Base-by-base conservation (phyloP, 2,329 filamentous ascomycete genomes). In the Xenosphaeropsis pyriputrescens region DNA sequence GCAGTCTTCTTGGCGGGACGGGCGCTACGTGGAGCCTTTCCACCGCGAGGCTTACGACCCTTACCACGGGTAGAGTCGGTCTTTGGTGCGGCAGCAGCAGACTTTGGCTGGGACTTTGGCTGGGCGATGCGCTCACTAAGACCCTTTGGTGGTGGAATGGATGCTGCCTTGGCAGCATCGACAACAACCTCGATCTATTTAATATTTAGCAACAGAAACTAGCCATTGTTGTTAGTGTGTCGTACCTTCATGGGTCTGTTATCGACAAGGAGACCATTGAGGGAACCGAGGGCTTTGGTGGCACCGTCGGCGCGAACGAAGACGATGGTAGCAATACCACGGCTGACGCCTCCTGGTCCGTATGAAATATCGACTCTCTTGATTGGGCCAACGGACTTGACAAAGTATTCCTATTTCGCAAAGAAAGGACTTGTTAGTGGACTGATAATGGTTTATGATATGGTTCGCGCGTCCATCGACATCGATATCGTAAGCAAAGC, bases 361-460 rank as follows among this genome's bases (percentile, higher is more conserved):
- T 98, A 98, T 37, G 84, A 85, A 52, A 98, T 70, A 50, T 91
- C 79, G 46, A 93, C 85, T 61, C 74, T 81, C 72, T 93, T 95
- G 63, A 96, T 84, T 46, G 82, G 75, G 50, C 88, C 89, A 59
- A 94, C 77, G 52, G 84, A 81, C 56, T 85, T 80, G 55, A 70
- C 65, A 61, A 98, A 96, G 64, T 96, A 98, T 67, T 98, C 91
- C 91, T 98, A 85, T 62, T 65, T 62, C 62, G 60, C 62, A 61
- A 60, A 67, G 66, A 61, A 47, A 22, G 14, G 56, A 54, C 58
- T 65, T 62, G 78, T 85, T 75, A 85, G 81, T 83, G 54, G 67
- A 63, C 58, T 60, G 52, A 57, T 63, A 57, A 55, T 56, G 45
- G 47, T 53, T 54, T 50, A 53, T 59, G 47, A 56, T 50, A 49